Conservation (phyloP, 2,329 filamentous ascomycete species). For the Coleophoma eucalyptorum region DNA sequence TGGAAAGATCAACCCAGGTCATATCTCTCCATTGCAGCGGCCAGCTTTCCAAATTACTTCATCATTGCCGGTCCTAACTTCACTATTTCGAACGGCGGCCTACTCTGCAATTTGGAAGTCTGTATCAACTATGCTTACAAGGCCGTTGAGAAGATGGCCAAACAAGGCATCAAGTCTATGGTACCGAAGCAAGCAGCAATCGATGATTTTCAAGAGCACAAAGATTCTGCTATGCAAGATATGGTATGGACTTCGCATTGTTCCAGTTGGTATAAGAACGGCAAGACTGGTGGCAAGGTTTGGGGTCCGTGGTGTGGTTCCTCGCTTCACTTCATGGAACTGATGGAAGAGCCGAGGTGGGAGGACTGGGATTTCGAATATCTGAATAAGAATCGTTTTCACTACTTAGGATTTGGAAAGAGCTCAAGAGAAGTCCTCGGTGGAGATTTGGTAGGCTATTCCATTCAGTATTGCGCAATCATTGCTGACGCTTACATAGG, state of each 20-base stretch:
- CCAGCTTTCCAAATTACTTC: slow-evolving; percentile 5
- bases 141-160: neutral
- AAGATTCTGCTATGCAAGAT: neutral
- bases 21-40: slow-evolving; percentile 8
- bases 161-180: neutral
- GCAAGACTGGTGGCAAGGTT: neutral
- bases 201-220: neutral
- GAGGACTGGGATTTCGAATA: slow-evolving; percentile 1
- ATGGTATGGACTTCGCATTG: slow-evolving; percentile 2
- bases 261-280: slow-evolving; percentile 1
- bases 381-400: neutral
- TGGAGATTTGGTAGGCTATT: too few relatives aligned
- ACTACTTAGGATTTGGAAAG: too few relatives aligned
- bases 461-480: too few relatives aligned
- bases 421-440: too few relatives aligned
- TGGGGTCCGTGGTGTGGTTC: neutral
- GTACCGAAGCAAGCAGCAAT: neutral
- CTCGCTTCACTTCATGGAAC: slow-evolving; percentile 1
- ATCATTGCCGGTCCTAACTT: neutral
- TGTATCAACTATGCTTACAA: neutral
- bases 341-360: neutral
- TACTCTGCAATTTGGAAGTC: neutral
- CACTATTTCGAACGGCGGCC: slow-evolving; percentile 1
- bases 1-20: slow-evolving; percentile 8
- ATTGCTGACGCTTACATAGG: too few relatives aligned